Evolutionary conservation across 192 early-diverging fungal genomes (phyloP).

Genomic region (Linnemannia elongata): DNA sequence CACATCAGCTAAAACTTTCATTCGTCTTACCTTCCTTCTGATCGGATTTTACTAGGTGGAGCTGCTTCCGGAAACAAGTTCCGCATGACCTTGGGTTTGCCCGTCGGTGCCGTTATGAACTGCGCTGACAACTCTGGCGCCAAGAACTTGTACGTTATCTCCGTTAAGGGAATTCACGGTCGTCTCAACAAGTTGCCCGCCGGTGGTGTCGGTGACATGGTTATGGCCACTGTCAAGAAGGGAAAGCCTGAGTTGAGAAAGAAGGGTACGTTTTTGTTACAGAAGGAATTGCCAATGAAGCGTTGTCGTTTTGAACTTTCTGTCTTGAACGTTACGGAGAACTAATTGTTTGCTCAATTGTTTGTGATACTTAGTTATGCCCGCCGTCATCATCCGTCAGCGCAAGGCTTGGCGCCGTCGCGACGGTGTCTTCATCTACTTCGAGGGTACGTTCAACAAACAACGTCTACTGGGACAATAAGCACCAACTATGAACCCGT

Average conservation of each 20-base stretch:
- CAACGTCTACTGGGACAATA: neutral
- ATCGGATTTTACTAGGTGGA: conserved; percentile 53
- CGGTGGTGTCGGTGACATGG: conserved; percentile 99
- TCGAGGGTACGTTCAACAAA: conserved; percentile 73
- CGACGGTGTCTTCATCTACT: conserved; percentile 99
- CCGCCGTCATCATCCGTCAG: conserved; percentile 99
- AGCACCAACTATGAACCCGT: neutral
- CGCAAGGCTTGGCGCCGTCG: conserved; percentile 99
- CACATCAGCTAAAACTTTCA: conserved; percentile 5
- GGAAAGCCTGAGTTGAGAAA: conserved; percentile 99
- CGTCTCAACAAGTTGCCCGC: conserved; percentile 98
- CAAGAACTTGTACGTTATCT: conserved; percentile 99
- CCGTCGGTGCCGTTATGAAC: conserved; percentile 96
- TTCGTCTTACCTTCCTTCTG: neutral
- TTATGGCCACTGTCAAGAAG: conserved; percentile 99
- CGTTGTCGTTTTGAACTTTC: neutral
- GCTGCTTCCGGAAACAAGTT: conserved; percentile 94
- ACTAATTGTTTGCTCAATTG: neutral
- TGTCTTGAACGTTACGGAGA: neutral
- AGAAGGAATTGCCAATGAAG: neutral
- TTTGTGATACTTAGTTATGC: conserved; percentile 79
- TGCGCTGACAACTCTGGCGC: conserved; percentile 99
- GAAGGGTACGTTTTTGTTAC: conserved; percentile 81
- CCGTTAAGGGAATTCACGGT: conserved; percentile 95
- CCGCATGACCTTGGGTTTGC: conserved; percentile 99